phyloP scores from a whole-genome alignment of 805 yeast species.

The Cephaloascus albidus region DNA sequence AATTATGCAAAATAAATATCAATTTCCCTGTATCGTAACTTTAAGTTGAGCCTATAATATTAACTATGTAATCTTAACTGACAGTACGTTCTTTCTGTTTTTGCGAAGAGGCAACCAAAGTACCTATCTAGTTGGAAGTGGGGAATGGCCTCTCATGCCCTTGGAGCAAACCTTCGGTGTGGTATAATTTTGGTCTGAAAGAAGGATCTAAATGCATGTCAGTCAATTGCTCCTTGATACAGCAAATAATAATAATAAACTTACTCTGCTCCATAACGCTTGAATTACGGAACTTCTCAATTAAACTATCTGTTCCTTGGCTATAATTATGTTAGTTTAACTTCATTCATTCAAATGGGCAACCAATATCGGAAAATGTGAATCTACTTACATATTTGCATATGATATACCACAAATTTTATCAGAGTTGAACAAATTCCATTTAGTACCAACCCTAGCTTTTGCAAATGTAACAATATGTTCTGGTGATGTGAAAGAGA shows the following conservation, averaged over 20 bases:
- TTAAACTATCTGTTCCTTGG: constrained; percentile 35
- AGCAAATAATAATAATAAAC: background rate
- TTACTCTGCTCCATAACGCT: constrained; percentile 33
- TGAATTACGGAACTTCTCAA: constrained; percentile 40
- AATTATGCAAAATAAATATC: no score
- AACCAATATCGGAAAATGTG: background rate
- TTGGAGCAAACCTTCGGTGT: constrained; percentile 28
- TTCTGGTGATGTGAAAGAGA: constrained; percentile 34
- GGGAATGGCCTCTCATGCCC: constrained; percentile 33
- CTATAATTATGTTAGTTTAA: constrained; percentile 3
- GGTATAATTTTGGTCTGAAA: constrained; percentile 38
- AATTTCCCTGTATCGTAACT: no score
- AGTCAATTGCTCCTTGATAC: no score
- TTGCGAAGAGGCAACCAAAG: no score
- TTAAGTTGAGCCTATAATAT: no score
- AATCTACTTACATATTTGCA: constrained; percentile 27
- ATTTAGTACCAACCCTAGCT: constrained; percentile 35
- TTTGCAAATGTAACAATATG: constrained; percentile 34
- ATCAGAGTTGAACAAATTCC: constrained; percentile 38
- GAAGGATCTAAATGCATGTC: constrained; percentile 17
- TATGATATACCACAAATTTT: constrained; percentile 42
- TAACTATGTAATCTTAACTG: no score
- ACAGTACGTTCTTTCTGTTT: no score
- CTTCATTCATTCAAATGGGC: no score
- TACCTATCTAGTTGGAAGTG: constrained; percentile 19